These are phyloP conservation scores for Funneliformis geosporum DNA, from an alignment of 192 early-diverging fungal genomes.

Conservation along the genomic window DNA sequence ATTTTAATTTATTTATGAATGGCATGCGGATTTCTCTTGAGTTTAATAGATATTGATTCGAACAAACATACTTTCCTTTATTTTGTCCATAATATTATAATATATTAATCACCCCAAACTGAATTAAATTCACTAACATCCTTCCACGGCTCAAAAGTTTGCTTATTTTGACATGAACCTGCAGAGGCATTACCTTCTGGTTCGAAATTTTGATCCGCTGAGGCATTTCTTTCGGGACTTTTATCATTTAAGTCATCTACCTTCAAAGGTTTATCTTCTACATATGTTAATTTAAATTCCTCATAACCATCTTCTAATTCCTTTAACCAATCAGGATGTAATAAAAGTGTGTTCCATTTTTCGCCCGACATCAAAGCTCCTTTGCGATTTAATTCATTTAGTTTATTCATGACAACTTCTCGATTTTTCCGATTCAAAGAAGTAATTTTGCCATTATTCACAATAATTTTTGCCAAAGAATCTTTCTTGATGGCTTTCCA, in stretches of 20 bases:
- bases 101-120: neutral
- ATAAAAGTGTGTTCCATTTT: neutral
- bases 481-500: slow-evolving; percentile 9
- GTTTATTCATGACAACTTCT: neutral
- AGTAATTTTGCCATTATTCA: neutral
- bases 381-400: neutral
- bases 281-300: neutral
- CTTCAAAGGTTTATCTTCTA: neutral
- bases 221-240: neutral
- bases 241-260: too few relatives aligned
- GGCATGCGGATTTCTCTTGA: too few relatives aligned
- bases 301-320: slow-evolving; percentile 5
- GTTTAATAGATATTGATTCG: too few relatives aligned
- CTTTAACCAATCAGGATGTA: neutral
- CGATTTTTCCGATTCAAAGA: neutral
- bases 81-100: too few relatives aligned
- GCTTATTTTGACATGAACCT: too few relatives aligned
- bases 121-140: neutral
- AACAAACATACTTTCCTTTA: too few relatives aligned
- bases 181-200: too few relatives aligned
- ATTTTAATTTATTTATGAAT: too few relatives aligned
- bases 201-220: neutral
- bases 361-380: neutral
- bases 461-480: neutral
- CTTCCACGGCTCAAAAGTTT: neutral